Conservation (phyloP, 208 protist species). For the Leishmania aethiopica region DNA sequence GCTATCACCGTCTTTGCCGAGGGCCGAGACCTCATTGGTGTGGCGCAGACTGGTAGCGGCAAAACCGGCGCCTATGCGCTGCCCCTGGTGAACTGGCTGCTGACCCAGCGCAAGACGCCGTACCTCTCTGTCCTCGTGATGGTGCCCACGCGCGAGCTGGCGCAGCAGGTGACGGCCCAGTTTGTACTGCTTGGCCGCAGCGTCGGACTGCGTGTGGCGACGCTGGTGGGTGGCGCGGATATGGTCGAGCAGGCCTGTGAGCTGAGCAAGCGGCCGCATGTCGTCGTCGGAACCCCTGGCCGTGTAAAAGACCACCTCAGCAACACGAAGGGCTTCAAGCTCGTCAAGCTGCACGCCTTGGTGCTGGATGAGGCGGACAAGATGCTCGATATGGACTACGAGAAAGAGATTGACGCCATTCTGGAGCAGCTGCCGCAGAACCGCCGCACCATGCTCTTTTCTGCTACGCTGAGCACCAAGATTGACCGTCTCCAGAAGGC, state of each 20-base stretch:
- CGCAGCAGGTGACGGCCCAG: conserved; percentile 97
- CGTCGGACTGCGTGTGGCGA: conserved; percentile 89
- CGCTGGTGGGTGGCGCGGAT: conserved; percentile 94
- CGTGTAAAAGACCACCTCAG: conserved; percentile 97
- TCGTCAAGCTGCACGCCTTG: conserved; percentile 95
- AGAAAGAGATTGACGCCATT: conserved; percentile 98
- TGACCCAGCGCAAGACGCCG: conserved; percentile 91
- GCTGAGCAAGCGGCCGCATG: conserved; percentile 95
- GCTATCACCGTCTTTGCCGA: conserved; percentile 93
- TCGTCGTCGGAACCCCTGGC: conserved; percentile 98
- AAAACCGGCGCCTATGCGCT: conserved; percentile 99
- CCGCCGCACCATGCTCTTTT: conserved; percentile 97
- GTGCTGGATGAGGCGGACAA: conserved; percentile 99
- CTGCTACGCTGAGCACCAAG: conserved; percentile 98
- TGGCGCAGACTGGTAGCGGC: conserved; percentile 99
- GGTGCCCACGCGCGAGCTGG: conserved; percentile 98
- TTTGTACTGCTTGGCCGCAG: conserved; percentile 91
- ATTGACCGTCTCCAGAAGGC: conserved; percentile 98
- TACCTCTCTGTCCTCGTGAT: conserved; percentile 94
- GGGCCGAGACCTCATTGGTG: conserved; percentile 95
- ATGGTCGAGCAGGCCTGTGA: conserved; percentile 96
- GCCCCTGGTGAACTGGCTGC: conserved; percentile 97
- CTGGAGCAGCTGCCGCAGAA: conserved; percentile 91
- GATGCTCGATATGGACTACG: conserved; percentile 98
- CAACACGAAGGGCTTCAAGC: conserved; percentile 98